Base-by-base conservation (phyloP, 2,329 filamentous ascomycete species). In the Stagonosporopsis rhizophila region DNA sequence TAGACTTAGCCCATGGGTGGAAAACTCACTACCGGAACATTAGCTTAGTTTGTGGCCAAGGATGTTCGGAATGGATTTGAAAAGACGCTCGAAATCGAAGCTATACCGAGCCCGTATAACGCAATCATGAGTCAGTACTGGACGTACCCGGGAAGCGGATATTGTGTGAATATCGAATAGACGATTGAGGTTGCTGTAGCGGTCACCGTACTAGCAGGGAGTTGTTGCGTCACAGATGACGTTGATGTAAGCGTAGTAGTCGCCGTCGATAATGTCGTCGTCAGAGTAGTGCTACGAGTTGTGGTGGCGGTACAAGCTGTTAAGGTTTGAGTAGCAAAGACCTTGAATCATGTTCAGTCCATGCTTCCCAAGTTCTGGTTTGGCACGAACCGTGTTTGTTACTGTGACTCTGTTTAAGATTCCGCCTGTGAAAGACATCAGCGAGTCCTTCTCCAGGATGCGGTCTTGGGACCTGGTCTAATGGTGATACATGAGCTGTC, bases 161-260 rank as follows among this genome's bases (percentile, higher is more conserved):
- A 6, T 32, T 53, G 50, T 4, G 50, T 53, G 25, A 41, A n/a
- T 9, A 47, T 42, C 2, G 51, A 54, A 19, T 52, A 45, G 3
- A 30, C 15, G 17, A 23, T 32, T 2, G 28, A 23, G 9, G 15
- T n/a, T 15, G 27, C 20, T 8, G 39, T 46, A 20, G 19, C 39
- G 22, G 35, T 45, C 1, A 39, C 6, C 2, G 48, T 51, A 17
- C 23, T 42, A 17, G 40, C 39, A 6, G 52, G 39, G 7, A 34
- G 39, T 4, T 44, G 17, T 17, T 51, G 48, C 1, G 32, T 41
- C 12, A 41, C 15, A 6, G 25, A 3, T 1, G 39, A 35, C 14
- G 52, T 55, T 15, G 34, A 11, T 5, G 40, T 45, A 9, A 38
- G 19, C 4, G 35, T 40, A 6, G 30, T 7, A 2, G 52, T 45